A percentile compares a stretch with the other conserved stretches of the same genome.
Conservation (phyloP, 495 filamentous ascomycete genomes). For the Parmelia sp. region DNA sequence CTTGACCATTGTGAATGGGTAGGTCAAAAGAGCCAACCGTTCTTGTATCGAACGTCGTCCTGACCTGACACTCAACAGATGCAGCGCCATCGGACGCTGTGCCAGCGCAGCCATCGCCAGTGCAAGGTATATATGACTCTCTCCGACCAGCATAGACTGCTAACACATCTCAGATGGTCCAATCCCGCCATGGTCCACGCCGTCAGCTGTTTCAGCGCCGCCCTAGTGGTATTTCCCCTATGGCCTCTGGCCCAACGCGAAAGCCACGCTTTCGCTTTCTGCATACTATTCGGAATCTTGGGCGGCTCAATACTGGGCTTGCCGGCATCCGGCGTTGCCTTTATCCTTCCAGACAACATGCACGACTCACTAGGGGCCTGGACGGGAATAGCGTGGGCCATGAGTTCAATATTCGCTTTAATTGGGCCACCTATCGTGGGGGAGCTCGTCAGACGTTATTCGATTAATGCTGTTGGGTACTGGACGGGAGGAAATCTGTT, state of each 20-base stretch:
- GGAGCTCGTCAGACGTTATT: neutral
- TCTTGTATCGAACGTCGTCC: neutral
- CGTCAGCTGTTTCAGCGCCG: constrained; percentile 27
- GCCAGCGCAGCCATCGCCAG: constrained; percentile 12
- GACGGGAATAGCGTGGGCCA: constrained; percentile 42
- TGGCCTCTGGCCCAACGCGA: constrained; percentile 32
- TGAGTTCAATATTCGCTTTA: constrained; percentile 32
- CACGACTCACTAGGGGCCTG: constrained; percentile 33
- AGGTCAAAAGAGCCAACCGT: neutral
- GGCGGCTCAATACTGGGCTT: constrained; percentile 38
- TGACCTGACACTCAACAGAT: constrained; percentile 13
- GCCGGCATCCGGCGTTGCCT: constrained; percentile 36
- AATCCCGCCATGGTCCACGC: constrained; percentile 36
- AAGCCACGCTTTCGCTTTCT: constrained; percentile 34
- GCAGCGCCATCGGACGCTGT: constrained; percentile 10
- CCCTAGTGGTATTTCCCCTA: constrained; percentile 32
- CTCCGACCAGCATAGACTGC: neutral
- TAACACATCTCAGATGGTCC: neutral
- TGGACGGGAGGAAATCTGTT: constrained; percentile 14
- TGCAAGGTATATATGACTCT: neutral
- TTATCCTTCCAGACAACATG: constrained; percentile 27
- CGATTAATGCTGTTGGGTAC: constrained; percentile 14
- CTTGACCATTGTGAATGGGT: constrained; percentile 39
- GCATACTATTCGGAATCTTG: constrained; percentile 35
- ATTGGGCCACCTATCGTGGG: constrained; percentile 38